A percentile compares a stretch with the other conserved stretches of the same genome.
These are phyloP conservation scores for Camellia japonica DNA, from an alignment of 148 eudicot species.

Conservation along the genomic window DNA sequence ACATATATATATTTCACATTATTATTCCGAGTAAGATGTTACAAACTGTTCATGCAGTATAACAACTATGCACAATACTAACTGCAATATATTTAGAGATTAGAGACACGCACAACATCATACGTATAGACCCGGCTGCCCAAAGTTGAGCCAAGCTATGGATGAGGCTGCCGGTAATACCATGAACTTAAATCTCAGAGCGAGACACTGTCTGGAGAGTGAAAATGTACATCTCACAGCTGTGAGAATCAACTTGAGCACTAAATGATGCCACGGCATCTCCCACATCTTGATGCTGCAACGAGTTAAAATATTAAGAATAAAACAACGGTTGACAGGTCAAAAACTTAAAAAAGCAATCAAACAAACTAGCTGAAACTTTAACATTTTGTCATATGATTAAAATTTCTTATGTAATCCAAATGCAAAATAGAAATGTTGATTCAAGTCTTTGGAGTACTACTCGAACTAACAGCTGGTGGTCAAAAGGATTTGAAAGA, in stretches of 20 bases:
- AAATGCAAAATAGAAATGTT: not conserved
- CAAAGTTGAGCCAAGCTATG: not conserved
- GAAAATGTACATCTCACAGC: conserved; percentile 73
- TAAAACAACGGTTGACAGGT: not conserved
- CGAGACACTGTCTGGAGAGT: conserved; percentile 40
- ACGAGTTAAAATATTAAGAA: not conserved
- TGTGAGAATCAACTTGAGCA: conserved; percentile 60
- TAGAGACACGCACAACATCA: no score
- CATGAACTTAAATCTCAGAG: conserved; percentile 23
- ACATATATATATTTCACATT: no score
- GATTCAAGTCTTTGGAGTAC: not conserved
- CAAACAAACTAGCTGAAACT: not conserved
- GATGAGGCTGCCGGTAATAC: not conserved
- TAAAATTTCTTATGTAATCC: not conserved
- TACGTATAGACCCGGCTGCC: not conserved
- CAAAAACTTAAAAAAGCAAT: not conserved
- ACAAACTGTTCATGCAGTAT: no score
- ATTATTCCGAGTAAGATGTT: no score
- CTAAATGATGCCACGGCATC: conserved; percentile 54
- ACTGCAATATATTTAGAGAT: no score
- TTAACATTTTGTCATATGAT: not conserved
- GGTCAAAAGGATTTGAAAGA: not conserved
- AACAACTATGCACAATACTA: no score
- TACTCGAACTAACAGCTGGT: no score
- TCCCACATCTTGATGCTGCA: conserved; percentile 58